Evolutionary conservation across 1,139 yeast genomes (phyloP), one percentile per base, ranked within the genome.

Genomic region (Suhomyces ambrosiae): DNA sequence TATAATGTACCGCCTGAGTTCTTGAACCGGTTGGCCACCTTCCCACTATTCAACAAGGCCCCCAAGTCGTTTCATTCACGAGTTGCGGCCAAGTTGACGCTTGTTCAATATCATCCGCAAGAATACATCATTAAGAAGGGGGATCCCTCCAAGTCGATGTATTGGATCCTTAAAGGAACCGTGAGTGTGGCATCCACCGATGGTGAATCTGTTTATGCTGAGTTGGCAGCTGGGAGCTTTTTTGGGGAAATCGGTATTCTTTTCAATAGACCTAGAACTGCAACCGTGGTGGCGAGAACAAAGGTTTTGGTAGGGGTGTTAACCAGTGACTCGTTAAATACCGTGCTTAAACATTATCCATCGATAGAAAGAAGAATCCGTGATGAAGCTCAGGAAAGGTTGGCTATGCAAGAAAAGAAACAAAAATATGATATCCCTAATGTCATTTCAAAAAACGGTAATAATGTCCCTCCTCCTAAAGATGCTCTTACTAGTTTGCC

Each of bases 211-310:
- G 68, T 80, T 4, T 82, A 80, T 53, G 89, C 90, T 3, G 87
- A 81, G 52, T 61, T 85, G 11, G 71, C 75, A 3, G 73, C 84
- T 2, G 92, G 92, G 1, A 72, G 80, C 26, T 83, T 81, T 49
- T 85, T 85, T 56, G 94, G 89, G 5, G 94, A 85, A 53, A 83
- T 84, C 37, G 92, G 92, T 5, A 82, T 84, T 32, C 61, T 85
- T 24, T 84, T 80, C 61, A 81, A 82, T 53, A 65, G 89, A 30
- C 89, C 90, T 8, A 64, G 92, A 47, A 83, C 90, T 0, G 92
- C 92, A 0, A 82, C 89, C 1, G 89, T 84, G 11, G 78, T 83
- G n/a, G 85, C 92, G 2, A 66, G 80, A 42, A 74, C 86, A 0
- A 76, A 71, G 46, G 86, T 85, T 1, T 61, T 84, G 37, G 64